Evolutionary conservation across 352 stramenopile genomes (phyloP), one percentile per base, ranked within the genome.

Genomic region (Pythium rhizo-oryzae): DNA sequence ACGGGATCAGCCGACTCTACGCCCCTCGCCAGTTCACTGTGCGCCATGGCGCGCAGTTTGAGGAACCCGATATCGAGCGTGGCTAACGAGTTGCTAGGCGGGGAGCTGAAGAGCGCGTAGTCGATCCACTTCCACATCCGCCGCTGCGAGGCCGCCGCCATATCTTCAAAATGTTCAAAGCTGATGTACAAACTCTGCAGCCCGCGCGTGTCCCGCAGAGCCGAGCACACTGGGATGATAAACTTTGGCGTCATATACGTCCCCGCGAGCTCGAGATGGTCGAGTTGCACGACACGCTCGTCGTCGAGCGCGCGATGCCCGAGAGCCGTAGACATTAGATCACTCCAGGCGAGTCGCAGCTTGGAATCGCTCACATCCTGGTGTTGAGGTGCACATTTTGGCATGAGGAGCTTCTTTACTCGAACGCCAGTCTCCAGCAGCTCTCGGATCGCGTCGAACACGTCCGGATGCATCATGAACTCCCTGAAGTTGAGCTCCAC

Each of bases 231-330:
- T 6, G 51, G 51, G 28, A 57, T 23, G n/a, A 57, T 43, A 24
- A 43, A 57, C 1, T 39, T 8, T 23, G 30, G n/a, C 2, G 24
- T 24, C 51, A 57, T 57, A n/a, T 57, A 57, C 1, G 56, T 19
- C 33, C 53, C 21, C n/a, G n/a, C n/a, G 19, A 64, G 23, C 3
- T 64, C 58, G 13, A 64, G n/a, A n/a, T n/a, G n/a, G n/a, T n/a
- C n/a, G n/a, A n/a, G n/a, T n/a, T n/a, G n/a, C n/a, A n/a, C n/a
- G n/a, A n/a, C n/a, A n/a, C n/a, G n/a, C n/a, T n/a, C n/a, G n/a
- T n/a, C n/a, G n/a, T n/a, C n/a, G n/a, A n/a, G n/a, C n/a, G n/a
- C n/a, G n/a, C n/a, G n/a, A n/a, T n/a, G n/a, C n/a, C n/a, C n/a
- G n/a, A n/a, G n/a, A n/a, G n/a, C n/a, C n/a, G n/a, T n/a, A n/a